phyloP scores from a whole-genome alignment of 148 eudicot species.

The Cornus suecica region DNA sequence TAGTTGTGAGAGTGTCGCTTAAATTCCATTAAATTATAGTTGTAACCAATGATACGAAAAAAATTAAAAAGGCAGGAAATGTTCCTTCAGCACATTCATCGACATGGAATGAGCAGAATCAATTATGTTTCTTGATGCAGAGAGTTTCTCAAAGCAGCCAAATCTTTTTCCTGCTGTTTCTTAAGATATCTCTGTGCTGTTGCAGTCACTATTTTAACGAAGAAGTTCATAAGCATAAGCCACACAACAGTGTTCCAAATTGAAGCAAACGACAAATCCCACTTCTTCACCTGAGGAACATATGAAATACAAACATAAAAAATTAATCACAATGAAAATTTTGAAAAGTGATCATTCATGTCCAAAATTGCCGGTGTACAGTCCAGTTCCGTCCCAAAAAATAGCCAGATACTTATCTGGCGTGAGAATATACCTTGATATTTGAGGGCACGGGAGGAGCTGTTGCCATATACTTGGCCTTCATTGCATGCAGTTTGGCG shows the following conservation, averaged over 20 bases:
- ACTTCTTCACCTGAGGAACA: slow-evolving; percentile 32
- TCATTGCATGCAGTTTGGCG: slow-evolving; percentile 70
- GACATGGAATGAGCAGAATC: neutral
- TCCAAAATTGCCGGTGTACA: neutral
- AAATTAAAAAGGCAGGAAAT: neutral
- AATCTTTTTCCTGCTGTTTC: slow-evolving; percentile 40
- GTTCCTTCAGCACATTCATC: neutral
- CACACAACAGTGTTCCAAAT: slow-evolving; percentile 53
- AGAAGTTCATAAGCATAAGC: slow-evolving; percentile 49
- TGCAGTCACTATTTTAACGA: slow-evolving; percentile 45
- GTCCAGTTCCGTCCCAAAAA: neutral
- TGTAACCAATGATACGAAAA: neutral
- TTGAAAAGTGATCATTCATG: neutral
- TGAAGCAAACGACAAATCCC: slow-evolving; percentile 48
- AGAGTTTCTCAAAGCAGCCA: slow-evolving; percentile 20
- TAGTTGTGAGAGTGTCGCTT: neutral
- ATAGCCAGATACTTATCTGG: neutral
- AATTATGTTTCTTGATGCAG: slow-evolving; percentile 20
- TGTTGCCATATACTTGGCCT: slow-evolving; percentile 75
- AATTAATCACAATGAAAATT: neutral
- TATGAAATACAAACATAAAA: neutral
- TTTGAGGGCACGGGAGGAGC: slow-evolving; percentile 57
- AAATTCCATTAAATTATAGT: too few species aligned
- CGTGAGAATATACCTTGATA: slow-evolving; percentile 44
- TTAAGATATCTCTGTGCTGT: slow-evolving; percentile 47